Percentiles rank a stretch among this genome's conserved stretches.
These are phyloP conservation scores for Amanita jacksonii DNA, from an alignment of 768 basidiomycete species.

Conservation along the genomic window DNA sequence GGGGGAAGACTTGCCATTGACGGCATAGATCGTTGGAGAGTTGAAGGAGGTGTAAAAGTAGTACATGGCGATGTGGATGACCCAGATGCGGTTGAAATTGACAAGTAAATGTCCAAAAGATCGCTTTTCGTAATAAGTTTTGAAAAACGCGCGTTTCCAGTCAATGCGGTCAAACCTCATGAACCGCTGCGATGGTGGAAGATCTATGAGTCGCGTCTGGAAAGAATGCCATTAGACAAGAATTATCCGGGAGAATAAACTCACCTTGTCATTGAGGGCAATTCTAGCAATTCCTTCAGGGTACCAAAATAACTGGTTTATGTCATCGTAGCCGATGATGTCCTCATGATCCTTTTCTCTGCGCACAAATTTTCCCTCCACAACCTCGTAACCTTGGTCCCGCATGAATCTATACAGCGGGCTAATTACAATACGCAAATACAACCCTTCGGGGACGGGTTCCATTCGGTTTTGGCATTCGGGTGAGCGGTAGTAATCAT, in stretches of 20 bases:
- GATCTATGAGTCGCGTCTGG: conserved; percentile 83
- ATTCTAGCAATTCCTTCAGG: conserved; percentile 96
- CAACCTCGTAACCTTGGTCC: conserved; percentile 95
- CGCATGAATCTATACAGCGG: conserved; percentile 94
- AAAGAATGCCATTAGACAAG: conserved; percentile 5
- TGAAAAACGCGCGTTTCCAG: conserved; percentile 96
- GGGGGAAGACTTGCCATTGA: conserved; percentile 44
- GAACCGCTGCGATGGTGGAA: conserved; percentile 86
- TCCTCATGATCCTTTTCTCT: conserved; percentile 88
- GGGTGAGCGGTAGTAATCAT: conserved; percentile 98
- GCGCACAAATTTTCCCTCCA: conserved; percentile 90
- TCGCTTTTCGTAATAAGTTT: conserved; percentile 97
- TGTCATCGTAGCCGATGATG: conserved; percentile 98
- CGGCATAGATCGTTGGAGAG: conserved; percentile 75
- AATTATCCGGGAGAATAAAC: conserved; percentile 5
- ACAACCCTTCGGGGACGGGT: conserved; percentile 92
- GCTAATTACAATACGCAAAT: conserved; percentile 82
- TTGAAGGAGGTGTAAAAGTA: conserved; percentile 97
- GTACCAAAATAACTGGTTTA: conserved; percentile 99
- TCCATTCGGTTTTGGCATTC: conserved; percentile 93
- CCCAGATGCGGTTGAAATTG: conserved; percentile 99
- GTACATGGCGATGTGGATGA: conserved; percentile 90
- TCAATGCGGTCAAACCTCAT: conserved; percentile 97
- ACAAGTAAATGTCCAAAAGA: conserved; percentile 95
- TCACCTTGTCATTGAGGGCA: conserved; percentile 77